Percentiles rank a stretch among this genome's conserved stretches.
Conservation (phyloP, 805 yeast genomes). For the Saturnispora saitoi region DNA sequence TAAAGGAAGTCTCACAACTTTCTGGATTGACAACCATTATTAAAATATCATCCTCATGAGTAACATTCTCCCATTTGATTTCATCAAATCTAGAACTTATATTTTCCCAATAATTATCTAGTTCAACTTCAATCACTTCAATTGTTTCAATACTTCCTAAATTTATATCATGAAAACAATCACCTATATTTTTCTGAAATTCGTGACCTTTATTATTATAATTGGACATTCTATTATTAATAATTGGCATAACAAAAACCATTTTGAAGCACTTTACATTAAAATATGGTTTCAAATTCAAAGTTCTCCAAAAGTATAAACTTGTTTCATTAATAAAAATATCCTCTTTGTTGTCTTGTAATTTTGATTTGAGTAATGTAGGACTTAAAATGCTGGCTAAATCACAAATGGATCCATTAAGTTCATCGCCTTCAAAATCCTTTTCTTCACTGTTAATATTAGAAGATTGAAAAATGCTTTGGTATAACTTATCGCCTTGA, state of each 20-base stretch:
- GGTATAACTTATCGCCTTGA: neutral
- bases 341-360: slow-evolving; percentile 24
- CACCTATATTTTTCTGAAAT: slow-evolving; percentile 35
- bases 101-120: slow-evolving; percentile 3
- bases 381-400: slow-evolving; percentile 25
- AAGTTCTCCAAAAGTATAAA: slow-evolving; percentile 45
- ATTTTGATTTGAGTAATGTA: slow-evolving; percentile 19
- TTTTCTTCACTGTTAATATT: neutral
- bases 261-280: slow-evolving; percentile 45
- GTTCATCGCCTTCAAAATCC: neutral
- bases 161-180: slow-evolving; percentile 39
- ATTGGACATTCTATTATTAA: slow-evolving; percentile 14
- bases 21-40: slow-evolving; percentile 3
- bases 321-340: slow-evolving; percentile 41
- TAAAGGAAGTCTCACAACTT: neutral
- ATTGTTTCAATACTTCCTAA: slow-evolving; percentile 32
- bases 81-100: neutral
- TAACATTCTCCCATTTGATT: neutral
- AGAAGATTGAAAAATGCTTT: neutral
- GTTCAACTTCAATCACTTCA: slow-evolving; percentile 18
- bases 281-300: slow-evolving; percentile 47
- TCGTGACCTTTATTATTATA: slow-evolving; percentile 23
- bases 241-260: slow-evolving; percentile 33
- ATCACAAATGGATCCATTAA: slow-evolving; percentile 1
- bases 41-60: neutral